phyloP scores from a whole-genome alignment of 208 protist genomes.

The Leptomonas seymouri region DNA sequence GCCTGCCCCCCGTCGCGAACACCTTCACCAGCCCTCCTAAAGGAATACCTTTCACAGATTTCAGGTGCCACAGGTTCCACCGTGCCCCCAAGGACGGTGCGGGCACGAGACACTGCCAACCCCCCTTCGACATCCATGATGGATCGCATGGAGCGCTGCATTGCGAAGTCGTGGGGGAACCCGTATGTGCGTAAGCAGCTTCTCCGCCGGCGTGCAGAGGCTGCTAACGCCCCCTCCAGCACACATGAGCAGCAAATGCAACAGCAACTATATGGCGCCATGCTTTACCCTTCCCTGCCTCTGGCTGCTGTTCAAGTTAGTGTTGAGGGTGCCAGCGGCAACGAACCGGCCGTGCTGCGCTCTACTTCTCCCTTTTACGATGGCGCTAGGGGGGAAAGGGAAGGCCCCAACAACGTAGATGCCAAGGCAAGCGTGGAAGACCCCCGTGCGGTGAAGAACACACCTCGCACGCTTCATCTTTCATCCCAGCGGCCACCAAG shows the following conservation, averaged over 20 bases:
- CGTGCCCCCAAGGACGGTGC: background rate
- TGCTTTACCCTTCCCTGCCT: too few species aligned
- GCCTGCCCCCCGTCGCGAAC: conserved; percentile 5
- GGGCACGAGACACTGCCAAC: background rate
- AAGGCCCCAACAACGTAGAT: too few species aligned
- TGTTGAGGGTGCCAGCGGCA: background rate
- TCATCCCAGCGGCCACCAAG: background rate
- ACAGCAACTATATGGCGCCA: too few species aligned
- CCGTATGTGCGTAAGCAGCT: conserved; percentile 68
- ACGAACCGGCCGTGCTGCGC: background rate
- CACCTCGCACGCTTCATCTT: background rate
- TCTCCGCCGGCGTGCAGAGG: conserved; percentile 30
- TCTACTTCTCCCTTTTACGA: background rate
- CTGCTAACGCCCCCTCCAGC: background rate
- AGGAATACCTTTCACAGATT: background rate
- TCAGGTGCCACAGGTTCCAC: background rate
- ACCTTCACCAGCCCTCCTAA: background rate
- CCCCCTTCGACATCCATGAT: conserved; percentile 17
- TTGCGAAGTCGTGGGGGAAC: conserved; percentile 77
- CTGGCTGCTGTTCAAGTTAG: background rate
- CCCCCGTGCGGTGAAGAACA: too few species aligned
- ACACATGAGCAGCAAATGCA: too few species aligned
- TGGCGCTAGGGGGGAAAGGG: too few species aligned
- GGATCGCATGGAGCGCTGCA: conserved; percentile 57
- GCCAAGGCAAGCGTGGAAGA: too few species aligned